phyloP scores from a whole-genome alignment of 1,284 basidiomycete genomes.

The Ustilago loliicola region DNA sequence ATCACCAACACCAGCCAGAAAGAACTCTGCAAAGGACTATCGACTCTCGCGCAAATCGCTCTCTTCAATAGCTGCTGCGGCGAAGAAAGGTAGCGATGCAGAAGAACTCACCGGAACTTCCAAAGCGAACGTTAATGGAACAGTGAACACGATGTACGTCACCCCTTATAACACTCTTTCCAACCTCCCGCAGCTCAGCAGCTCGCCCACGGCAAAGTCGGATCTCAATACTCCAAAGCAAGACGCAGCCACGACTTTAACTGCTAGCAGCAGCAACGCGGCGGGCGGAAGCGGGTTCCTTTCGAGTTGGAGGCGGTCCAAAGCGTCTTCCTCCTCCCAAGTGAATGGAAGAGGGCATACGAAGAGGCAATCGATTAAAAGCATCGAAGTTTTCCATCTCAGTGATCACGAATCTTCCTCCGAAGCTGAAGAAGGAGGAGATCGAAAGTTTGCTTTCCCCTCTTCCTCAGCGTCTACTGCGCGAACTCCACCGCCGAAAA shows the following conservation, averaged over 20 bases:
- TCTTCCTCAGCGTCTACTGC: constrained; percentile 2
- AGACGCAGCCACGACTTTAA: background rate
- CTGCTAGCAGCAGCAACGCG: background rate
- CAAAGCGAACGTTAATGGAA: constrained; percentile 19
- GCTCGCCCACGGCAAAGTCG: constrained; percentile 19
- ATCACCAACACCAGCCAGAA: constrained; percentile 8
- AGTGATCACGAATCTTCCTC: constrained; percentile 20
- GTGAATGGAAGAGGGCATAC: constrained; percentile 21
- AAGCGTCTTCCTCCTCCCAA: constrained; percentile 9
- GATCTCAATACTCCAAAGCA: constrained; percentile 1
- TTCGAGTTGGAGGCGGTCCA: constrained; percentile 27
- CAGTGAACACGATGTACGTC: constrained; percentile 35
- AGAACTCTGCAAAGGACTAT: constrained; percentile 13
- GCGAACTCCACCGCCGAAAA: constrained; percentile 1
- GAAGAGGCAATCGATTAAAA: constrained; percentile 46
- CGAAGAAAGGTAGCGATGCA: constrained; percentile 7
- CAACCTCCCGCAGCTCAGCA: constrained; percentile 5
- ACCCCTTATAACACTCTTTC: constrained; percentile 38
- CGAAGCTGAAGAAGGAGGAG: background rate
- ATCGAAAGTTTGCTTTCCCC: constrained; percentile 11
- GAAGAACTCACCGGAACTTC: constrained; percentile 5
- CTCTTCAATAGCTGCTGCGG: constrained; percentile 23
- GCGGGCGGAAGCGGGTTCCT: constrained; percentile 21
- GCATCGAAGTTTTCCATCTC: constrained; percentile 53
- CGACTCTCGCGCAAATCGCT: constrained; percentile 32